Evolutionary conservation across 306 rosid genomes (phyloP).

Genomic region (Astragalus glycyphyllos): DNA sequence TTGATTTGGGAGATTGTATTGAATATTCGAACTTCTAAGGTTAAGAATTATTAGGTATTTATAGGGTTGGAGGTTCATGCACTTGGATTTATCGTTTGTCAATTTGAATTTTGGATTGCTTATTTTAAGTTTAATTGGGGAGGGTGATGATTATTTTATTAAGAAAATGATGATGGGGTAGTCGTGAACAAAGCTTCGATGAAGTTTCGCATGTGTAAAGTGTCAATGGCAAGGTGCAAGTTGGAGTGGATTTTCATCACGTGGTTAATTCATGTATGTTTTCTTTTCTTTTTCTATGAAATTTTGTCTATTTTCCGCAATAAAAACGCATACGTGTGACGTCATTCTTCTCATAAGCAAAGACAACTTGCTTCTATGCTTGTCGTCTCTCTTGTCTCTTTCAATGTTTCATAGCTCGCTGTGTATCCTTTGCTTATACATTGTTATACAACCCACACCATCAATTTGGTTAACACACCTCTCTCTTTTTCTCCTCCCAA

Average conservation of each 20-base stretch:
- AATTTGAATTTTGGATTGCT: neutral
- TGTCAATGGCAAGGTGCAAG: conserved; percentile 42
- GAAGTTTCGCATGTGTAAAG: conserved; percentile 62
- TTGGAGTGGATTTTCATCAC: conserved; percentile 53
- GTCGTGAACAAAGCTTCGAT: conserved; percentile 39
- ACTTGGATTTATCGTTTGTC: conserved; percentile 17
- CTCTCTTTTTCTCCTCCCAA: too few species aligned
- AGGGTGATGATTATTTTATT: conserved; percentile 1
- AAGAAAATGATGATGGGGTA: conserved; percentile 7
- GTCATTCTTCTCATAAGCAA: conserved; percentile 46
- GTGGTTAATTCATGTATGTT: conserved; percentile 44
- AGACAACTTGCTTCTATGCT: conserved; percentile 36
- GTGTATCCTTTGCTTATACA: too few species aligned
- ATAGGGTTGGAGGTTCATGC: conserved; percentile 68
- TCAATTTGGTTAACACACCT: too few species aligned
- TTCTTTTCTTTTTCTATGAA: neutral
- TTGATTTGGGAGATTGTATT: conserved; percentile 12
- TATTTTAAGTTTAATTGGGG: neutral
- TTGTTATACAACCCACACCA: too few species aligned
- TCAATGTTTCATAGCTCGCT: neutral
- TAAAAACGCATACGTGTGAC: conserved; percentile 23
- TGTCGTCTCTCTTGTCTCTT: conserved; percentile 42
- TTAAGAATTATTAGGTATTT: conserved; percentile 31
- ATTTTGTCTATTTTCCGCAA: conserved; percentile 12
- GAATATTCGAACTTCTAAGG: conserved; percentile 38